Evolutionary conservation across 176 grass and related monocot genomes (phyloP), one percentile per base, ranked within the genome.

Genomic region (Ampelocalamus luodianensis): DNA sequence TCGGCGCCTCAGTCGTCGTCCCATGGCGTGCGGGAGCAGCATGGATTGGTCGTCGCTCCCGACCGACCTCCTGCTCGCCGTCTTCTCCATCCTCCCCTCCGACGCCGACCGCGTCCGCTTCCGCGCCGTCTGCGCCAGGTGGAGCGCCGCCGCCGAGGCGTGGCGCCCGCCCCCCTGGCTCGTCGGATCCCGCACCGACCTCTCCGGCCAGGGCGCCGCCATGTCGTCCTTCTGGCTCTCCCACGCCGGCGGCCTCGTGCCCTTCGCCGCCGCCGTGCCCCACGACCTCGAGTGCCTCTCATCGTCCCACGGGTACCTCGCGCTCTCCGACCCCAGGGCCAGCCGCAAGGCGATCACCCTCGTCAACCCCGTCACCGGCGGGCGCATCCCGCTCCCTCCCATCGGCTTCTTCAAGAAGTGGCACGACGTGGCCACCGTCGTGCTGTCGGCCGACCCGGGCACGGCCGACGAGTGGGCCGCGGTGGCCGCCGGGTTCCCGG

Each of bases 81-180:
- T 87, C 16, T 83, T 90, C 67, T 46, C 66, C 18, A 58, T 78
- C 38, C 88, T 90, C 65, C 74, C 56, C 58, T 16, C 22, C 38
- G 84, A 90, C 79, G 66, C 37, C 48, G 79, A 86, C 79, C 84
- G 88, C 79, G 15, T 59, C 79, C 73, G 84, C 58, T 83, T 90
- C 88, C 58, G 84, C 46, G 65, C 72, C 73, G 84, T 90, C 58
- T 90, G 88, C 84, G 3, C 39, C 7, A 39, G 37, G 44, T 90
- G 88, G 88, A 53, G 15, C 65, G 83, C 24, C 18, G 83, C 83
- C 9, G 56, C 88, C 0, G 65, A 78, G 0, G 22, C 72, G 54
- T 90, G 88, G 83, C 88, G 72, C 72, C 88, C 78, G 53, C 36
- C 83, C 4, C 88, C 88, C 3, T 90, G 88, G 88, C 83, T 90